These are phyloP conservation scores for Euphorbia lathyris DNA, from an alignment of 345 rosid species.

Conservation along the genomic window DNA sequence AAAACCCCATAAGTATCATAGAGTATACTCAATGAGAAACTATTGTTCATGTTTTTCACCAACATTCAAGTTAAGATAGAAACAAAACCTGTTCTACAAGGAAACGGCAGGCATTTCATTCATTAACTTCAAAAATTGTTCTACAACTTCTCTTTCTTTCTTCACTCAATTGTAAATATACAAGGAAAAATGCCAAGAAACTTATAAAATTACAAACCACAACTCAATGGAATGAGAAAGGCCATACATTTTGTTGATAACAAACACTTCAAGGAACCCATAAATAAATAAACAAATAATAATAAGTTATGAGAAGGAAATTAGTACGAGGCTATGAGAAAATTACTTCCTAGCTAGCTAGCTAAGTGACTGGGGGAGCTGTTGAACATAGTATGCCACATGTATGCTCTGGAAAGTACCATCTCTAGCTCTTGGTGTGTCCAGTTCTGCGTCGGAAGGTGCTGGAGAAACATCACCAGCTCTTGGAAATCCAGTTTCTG, in stretches of 20 bases:
- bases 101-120: not conserved
- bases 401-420: slow-evolving; percentile 43
- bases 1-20: not conserved
- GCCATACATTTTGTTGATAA: not conserved
- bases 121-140: slow-evolving; percentile 6
- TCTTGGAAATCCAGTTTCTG: slow-evolving; percentile 95
- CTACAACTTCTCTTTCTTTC: not conserved
- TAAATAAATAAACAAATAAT: not conserved
- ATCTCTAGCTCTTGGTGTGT: slow-evolving; percentile 82
- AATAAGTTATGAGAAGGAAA: not conserved
- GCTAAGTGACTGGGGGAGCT: slow-evolving; percentile 12
- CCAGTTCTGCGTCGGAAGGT: slow-evolving; percentile 89
- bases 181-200: not conserved
- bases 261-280: not conserved
- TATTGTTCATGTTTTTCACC: not conserved
- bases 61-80: not conserved
- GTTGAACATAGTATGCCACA: slow-evolving; percentile 10
- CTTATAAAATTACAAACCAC: slow-evolving; percentile 1
- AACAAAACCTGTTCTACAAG: not conserved
- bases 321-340: not conserved
- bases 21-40: not conserved
- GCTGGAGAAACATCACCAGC: slow-evolving; percentile 98
- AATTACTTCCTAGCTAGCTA: not conserved
- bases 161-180: not conserved
- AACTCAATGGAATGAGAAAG: slow-evolving; percentile 5